These are phyloP conservation scores for Psidium guajava DNA, from an alignment of 345 rosid genomes.

Conservation along the genomic window DNA sequence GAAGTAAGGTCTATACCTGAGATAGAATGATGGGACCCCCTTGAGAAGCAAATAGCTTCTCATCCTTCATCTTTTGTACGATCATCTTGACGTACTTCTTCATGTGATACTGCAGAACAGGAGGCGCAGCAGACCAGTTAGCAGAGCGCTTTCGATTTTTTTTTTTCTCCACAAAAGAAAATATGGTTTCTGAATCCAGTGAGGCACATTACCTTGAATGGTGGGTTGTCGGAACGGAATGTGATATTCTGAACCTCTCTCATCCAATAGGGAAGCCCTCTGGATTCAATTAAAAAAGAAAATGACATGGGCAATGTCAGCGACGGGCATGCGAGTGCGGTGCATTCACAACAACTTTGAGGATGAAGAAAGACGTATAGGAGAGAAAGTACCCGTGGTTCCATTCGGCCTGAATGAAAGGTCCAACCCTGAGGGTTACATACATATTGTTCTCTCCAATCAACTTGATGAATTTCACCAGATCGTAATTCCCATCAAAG, in stretches of 20 bases:
- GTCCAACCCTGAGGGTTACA: constrained; percentile 66
- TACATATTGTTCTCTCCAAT: constrained; percentile 45
- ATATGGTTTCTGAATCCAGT: not conserved
- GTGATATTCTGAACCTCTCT: constrained; percentile 60
- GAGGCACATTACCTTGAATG: constrained; percentile 56
- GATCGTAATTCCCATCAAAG: constrained; percentile 55
- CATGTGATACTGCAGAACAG: constrained; percentile 25
- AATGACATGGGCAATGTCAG: not conserved
- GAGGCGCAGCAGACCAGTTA: not conserved
- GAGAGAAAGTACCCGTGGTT: constrained; percentile 62
- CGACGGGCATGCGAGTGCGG: not conserved
- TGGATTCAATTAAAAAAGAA: constrained; percentile 7
- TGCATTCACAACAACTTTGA: not conserved
- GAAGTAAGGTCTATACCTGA: constrained; percentile 16
- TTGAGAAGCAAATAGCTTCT: constrained; percentile 32
- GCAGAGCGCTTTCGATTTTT: not conserved
- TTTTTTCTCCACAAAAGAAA: not conserved
- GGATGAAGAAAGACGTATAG: not conserved
- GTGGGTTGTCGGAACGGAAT: constrained; percentile 67
- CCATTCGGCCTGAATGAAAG: constrained; percentile 97
- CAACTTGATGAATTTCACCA: constrained; percentile 68
- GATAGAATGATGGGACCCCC: constrained; percentile 47
- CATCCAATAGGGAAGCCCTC: constrained; percentile 91
- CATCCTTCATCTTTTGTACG: constrained; percentile 23
- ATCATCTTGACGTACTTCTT: constrained; percentile 21